phyloP scores from a whole-genome alignment of 1,284 basidiomycete species.

The Heterobasidion irregulare region DNA sequence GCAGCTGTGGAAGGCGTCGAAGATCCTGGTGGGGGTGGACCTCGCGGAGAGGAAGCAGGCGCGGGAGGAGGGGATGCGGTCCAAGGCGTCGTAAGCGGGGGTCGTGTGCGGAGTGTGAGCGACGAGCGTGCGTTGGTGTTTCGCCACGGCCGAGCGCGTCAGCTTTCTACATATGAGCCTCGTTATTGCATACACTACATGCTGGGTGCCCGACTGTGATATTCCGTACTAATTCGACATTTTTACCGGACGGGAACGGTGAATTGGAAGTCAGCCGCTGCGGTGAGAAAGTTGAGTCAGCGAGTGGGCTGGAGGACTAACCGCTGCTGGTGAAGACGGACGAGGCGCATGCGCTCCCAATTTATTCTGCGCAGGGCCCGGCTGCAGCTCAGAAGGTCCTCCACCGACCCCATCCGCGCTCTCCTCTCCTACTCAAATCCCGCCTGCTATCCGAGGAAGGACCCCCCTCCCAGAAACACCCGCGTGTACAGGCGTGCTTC shows the following conservation, averaged over 20 bases:
- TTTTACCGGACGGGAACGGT: not conserved
- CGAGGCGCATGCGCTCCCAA: constrained; percentile 42
- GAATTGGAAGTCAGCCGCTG: not conserved
- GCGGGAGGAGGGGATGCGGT: constrained; percentile 34
- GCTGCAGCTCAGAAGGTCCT: constrained; percentile 32
- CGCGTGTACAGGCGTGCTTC: constrained; percentile 26
- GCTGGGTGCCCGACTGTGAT: constrained; percentile 4
- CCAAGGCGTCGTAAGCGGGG: constrained; percentile 7
- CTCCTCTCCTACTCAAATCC: constrained; percentile 25
- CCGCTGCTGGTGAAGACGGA: too few species aligned
- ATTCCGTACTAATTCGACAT: constrained; percentile 2
- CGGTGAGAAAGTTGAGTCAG: not conserved
- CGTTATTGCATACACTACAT: constrained; percentile 1
- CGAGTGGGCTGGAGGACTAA: constrained; percentile 11
- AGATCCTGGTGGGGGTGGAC: constrained; percentile 89
- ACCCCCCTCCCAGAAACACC: constrained; percentile 16
- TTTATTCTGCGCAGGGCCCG: constrained; percentile 43
- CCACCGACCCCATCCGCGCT: constrained; percentile 21
- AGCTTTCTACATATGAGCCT: not conserved
- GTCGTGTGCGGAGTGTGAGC: constrained; percentile 1
- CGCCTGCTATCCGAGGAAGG: constrained; percentile 25
- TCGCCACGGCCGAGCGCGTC: not conserved
- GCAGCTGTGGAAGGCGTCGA: constrained; percentile 98
- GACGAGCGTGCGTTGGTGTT: not conserved
- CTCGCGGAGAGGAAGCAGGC: constrained; percentile 74